Base-by-base conservation (phyloP, 441 rosid species). In the Lepidium campestre region DNA sequence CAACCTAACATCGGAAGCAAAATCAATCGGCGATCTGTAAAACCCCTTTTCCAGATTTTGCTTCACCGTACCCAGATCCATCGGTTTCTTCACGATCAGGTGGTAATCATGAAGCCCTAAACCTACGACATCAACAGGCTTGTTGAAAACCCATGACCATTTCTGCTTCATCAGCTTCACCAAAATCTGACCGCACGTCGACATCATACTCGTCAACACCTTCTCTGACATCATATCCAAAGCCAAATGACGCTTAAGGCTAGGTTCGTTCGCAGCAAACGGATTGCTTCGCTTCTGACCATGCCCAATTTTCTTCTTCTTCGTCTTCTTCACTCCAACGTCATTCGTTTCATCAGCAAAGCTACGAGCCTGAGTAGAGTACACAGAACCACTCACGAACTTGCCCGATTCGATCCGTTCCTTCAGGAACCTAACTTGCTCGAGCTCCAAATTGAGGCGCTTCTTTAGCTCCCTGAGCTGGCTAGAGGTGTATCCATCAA, bases 361-460 rank as follows among this genome's bases (percentile, higher is more conserved):
- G 66, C 82, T 70, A 55, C 60, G 72, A 37, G 46, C 46, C 39
- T 57, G 89, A 77, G 74, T 50, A 64, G 37, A 18, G 29, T 50
- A 49, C 23, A 14, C 48, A 44, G 72, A 25, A 4, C 34, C 62
- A 13, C 62, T 47, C 23, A 47, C 58, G 40, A 57, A 57, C 31
- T 49, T 77, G 4, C 78, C 64, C 1, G 86, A 69, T 39, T 85
- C 83, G 69, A 86, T 77, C 40, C 83, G 84, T 56, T 72, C 75
- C 68, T 77, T 85, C 18, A 88, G 53, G 60, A 71, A 73, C 35
- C 95, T 89, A 76, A 90, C 79, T 82, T 76, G 88, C 58, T 87
- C 92, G 7, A 90, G 88, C 80, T 90, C 94, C 17, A 45, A 56
- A 7, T 72, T 67, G 48, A 90, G 71, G 6, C 80, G 87, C 54